Evolutionary conservation across 2,329 filamentous ascomycete species (phyloP), one percentile per base, ranked within the genome.

Genomic region (Trichoderma pleuroti): DNA sequence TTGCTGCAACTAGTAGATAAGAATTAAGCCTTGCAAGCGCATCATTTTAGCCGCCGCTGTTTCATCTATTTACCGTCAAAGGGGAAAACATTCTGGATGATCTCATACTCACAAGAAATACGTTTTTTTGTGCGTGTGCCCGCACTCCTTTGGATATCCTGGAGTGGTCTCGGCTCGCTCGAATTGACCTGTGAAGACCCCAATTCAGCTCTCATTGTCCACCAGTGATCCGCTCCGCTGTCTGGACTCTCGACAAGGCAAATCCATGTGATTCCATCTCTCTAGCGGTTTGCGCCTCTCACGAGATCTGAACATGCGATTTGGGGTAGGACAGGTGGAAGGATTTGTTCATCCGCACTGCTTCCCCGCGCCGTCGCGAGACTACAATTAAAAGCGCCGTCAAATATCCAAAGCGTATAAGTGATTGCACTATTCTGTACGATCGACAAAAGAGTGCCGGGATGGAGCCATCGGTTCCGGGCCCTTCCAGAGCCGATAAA

Each of bases 331-430:
- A 12, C 12, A 30, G 28, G 32, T 21, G 32, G n/a, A 46, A 63
- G 61, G 21, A 28, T 54, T 59, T 18, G 8, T 12, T 28, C n/a
- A 32, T 60, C 34, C 42, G 56, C 56, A 63, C 46, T 39, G 39
- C 36, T 59, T 49, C 68, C 61, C 60, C 59, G 60, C 68, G 49
- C 60, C 24, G 42, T 52, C 49, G 68, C 57, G 34, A 49, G 21
- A 36, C 54, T 14, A 70, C 21, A 60, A 30, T 10, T n/a, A 11
- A 32, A 34, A 34, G 36, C 65, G 26, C 21, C 34, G n/a, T 21
- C 30, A 28, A 42, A 26, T 12, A 14, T 32, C 18, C 57, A 70
- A 28, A 28, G 32, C 7, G 28, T 68, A 68, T 61, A 61, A 52
- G 66, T 68, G 28, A 52, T 21, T 21, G 24, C 16, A 34, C 2